phyloP scores from a whole-genome alignment of 495 filamentous ascomycete genomes.

The Evernia prunastri region DNA sequence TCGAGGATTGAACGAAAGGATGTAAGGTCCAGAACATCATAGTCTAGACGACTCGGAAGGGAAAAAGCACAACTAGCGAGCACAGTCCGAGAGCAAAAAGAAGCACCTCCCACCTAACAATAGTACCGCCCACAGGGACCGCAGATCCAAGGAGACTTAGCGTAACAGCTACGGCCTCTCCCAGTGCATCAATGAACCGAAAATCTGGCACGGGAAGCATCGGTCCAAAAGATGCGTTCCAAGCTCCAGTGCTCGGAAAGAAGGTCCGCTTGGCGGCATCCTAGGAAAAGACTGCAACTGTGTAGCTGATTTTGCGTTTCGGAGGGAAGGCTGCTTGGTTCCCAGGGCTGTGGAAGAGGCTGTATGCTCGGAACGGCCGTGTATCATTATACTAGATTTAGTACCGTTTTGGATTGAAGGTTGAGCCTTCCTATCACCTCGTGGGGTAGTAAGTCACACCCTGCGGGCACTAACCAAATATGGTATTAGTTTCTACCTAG shows the following conservation, averaged over 20 bases:
- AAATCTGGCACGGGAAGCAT: background rate
- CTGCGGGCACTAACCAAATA: no score
- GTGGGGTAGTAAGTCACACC: no score
- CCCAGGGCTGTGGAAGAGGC: background rate
- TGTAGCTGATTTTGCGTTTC: background rate
- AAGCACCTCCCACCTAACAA: background rate
- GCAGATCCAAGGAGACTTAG: background rate
- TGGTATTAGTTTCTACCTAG: no score
- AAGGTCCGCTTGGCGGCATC: background rate
- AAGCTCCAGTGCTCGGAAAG: background rate
- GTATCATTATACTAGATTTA: background rate
- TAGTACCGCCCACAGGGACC: background rate
- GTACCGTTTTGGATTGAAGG: no score
- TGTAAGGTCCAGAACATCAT: background rate
- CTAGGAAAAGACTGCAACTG: background rate
- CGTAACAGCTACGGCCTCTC: background rate
- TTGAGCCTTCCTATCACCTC: no score
- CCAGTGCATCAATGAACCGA: background rate
- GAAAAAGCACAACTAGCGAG: background rate
- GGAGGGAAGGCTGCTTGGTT: background rate
- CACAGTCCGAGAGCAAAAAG: background rate
- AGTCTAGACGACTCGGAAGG: background rate
- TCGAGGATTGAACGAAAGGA: slow-evolving; percentile 14
- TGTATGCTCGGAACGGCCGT: background rate
- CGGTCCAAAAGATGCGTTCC: background rate